Evolutionary conservation across 495 filamentous ascomycete genomes (phyloP).

Genomic region (Collariella sp.): DNA sequence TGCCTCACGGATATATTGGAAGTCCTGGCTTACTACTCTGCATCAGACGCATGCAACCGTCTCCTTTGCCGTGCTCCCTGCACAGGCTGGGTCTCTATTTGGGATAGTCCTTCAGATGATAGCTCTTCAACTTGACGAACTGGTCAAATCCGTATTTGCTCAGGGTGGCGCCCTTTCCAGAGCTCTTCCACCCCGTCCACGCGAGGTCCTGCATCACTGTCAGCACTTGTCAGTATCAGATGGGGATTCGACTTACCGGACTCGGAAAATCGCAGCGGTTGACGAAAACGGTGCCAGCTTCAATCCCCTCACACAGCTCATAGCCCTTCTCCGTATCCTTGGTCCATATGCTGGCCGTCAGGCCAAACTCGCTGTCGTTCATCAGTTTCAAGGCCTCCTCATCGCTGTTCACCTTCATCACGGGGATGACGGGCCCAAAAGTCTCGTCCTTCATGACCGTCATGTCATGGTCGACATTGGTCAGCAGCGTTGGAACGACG

Average conservation of each 20-base stretch:
- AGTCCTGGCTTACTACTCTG: neutral
- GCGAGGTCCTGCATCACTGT: conserved; percentile 65
- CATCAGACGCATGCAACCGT: conserved; percentile 1
- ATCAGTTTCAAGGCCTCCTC: conserved; percentile 75
- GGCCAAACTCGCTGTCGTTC: conserved; percentile 91
- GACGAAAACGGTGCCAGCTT: conserved; percentile 94
- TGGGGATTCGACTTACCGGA: conserved; percentile 54
- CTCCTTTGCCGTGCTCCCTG: conserved; percentile 21
- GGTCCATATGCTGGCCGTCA: conserved; percentile 98
- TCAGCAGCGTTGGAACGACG: conserved; percentile 75
- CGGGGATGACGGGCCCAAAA: conserved; percentile 87
- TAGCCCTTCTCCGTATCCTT: conserved; percentile 76
- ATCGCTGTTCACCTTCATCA: conserved; percentile 84
- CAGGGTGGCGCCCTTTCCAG: conserved; percentile 80
- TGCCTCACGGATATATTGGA: conserved; percentile 4
- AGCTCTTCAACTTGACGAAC: conserved; percentile 93
- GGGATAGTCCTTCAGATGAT: conserved; percentile 84
- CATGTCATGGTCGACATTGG: conserved; percentile 78
- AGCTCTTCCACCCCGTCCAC: conserved; percentile 98
- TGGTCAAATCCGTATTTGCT: conserved; percentile 89
- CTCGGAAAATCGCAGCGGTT: conserved; percentile 90
- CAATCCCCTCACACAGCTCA: conserved; percentile 67
- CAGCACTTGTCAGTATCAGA: neutral
- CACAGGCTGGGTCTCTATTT: conserved; percentile 35
- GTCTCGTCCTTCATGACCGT: conserved; percentile 90